Evolutionary conservation across 1,139 yeast genomes (phyloP), one percentile per base, ranked within the genome.

Genomic region (Trichomonascaceae sp.): DNA sequence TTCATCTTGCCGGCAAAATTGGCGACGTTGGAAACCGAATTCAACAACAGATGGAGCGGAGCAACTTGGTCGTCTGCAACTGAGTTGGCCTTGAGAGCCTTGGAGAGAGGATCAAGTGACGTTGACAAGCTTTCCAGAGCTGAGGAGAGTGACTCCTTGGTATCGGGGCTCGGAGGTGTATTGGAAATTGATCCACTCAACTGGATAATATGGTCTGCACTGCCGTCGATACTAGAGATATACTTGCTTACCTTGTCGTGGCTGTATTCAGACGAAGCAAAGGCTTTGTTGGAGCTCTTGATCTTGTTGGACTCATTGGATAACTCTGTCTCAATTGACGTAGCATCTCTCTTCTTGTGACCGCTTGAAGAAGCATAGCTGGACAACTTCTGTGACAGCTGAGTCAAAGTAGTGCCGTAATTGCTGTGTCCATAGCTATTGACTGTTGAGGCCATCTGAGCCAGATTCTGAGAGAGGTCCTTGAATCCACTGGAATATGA

Each of bases 321-420:
- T 13, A 36, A 13, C 8, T 36, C 41, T 9, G 38, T 27, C 41
- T 32, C 47, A 43, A 20, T 36, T 19, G 47, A n/a, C 2, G 43
- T n/a, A 24, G 45, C 24, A 7, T 49, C 52, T 17, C 52, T n/a
- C 47, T 43, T 49, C 30, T 30, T 32, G n/a, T 20, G 27, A 9
- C 45, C 32, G 3, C 32, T 18, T 9, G 51, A 48, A 22, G 47
- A 20, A 20, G 24, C 47, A 45, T 12, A 45, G 47, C 24, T 45
- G 15, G 47, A 13, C 20, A 46, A 9, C 18, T 24, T 30, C 15
- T 46, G 41, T 12, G 49, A 32, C 41, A 46, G 18, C 15, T 15
- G 22, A 30, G 24, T 32, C 22, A 46, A 27, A 12, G 49, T 30
- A 13, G 2, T 32, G 41, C 43, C 49, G 18, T 18, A 46, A 27